These are phyloP conservation scores for Rhexocercosporidium sp. DNA, from an alignment of 2,329 filamentous ascomycete genomes.

Conservation along the genomic window DNA sequence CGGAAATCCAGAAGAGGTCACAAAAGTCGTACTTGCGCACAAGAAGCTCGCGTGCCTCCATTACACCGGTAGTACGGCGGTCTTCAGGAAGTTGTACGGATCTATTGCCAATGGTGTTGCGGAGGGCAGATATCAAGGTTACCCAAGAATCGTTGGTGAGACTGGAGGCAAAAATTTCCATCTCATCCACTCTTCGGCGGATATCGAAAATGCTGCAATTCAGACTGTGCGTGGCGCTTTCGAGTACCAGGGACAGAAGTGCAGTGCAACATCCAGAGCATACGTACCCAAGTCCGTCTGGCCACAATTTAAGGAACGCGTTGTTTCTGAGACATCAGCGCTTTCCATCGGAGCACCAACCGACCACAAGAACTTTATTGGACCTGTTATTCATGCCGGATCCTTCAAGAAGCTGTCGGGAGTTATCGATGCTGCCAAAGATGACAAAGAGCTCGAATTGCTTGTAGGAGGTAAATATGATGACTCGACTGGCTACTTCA, in stretches of 20 bases:
- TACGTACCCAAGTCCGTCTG: constrained; percentile 81
- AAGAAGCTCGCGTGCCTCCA: constrained; percentile 87
- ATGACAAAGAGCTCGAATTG: constrained; percentile 73
- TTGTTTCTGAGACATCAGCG: constrained; percentile 71
- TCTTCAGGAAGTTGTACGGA: constrained; percentile 89
- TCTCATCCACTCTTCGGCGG: constrained; percentile 76
- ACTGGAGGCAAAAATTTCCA: constrained; percentile 96
- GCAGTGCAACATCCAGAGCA: constrained; percentile 79
- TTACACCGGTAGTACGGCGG: constrained; percentile 90
- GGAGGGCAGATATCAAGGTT: constrained; percentile 80
- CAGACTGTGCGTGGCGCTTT: constrained; percentile 88
- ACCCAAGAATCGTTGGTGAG: constrained; percentile 88
- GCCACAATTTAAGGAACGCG: constrained; percentile 70
- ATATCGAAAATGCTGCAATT: constrained; percentile 77
- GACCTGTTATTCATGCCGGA: constrained; percentile 82
- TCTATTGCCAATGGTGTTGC: constrained; percentile 83
- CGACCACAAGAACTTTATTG: constrained; percentile 79
- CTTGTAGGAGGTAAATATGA: constrained; percentile 80
- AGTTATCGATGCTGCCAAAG: constrained; percentile 81
- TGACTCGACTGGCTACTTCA: constrained; percentile 78
- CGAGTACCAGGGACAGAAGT: constrained; percentile 92
- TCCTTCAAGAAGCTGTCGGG: constrained; percentile 81
- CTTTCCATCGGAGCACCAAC: constrained; percentile 73
- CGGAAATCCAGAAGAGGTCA: constrained; percentile 84
- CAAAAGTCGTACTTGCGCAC: constrained; percentile 76